Evolutionary conservation across 805 yeast species (phyloP).

Genomic region (Candida sphagnicola): DNA sequence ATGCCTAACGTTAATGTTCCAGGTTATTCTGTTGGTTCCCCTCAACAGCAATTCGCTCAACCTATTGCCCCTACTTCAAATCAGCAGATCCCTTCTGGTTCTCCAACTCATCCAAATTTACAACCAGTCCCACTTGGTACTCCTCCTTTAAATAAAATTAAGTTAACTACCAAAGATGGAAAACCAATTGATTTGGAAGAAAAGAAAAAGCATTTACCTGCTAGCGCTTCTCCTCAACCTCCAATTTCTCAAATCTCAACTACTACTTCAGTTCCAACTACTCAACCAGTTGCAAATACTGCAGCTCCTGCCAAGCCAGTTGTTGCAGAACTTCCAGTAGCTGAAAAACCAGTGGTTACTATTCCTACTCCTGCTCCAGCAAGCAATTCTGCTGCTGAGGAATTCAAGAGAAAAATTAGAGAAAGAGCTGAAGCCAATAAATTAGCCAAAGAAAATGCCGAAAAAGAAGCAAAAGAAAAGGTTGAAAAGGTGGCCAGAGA

Average conservation of each 20-base stretch:
- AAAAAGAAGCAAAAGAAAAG: not conserved
- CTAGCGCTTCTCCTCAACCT: conserved; percentile 13
- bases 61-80: conserved; percentile 8
- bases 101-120: conserved; percentile 5
- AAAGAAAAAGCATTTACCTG: conserved; percentile 28
- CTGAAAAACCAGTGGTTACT: too few species aligned
- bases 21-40: conserved; percentile 12
- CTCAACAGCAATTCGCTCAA: conserved; percentile 8
- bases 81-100: conserved; percentile 5
- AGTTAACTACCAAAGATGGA: conserved; percentile 41
- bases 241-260: conserved; percentile 26
- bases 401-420: conserved; percentile 31
- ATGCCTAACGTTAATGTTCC: conserved; percentile 13
- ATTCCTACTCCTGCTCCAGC: conserved; percentile 3
- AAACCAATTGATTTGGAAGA: conserved; percentile 40
- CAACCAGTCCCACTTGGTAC: conserved; percentile 6
- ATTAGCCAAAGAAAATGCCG: conserved; percentile 2
- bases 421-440: conserved; percentile 16
- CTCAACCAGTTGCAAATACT: conserved; percentile 7
- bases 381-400: conserved; percentile 24
- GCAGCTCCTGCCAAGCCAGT: conserved; percentile 9
- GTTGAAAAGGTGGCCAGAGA: conserved; percentile 8
- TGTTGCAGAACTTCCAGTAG: conserved; percentile 4
- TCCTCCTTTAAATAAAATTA: conserved; percentile 22
- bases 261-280: conserved; percentile 20